phyloP scores from a whole-genome alignment of 108 stramenopile genomes.

The Fistulifera solaris region DNA sequence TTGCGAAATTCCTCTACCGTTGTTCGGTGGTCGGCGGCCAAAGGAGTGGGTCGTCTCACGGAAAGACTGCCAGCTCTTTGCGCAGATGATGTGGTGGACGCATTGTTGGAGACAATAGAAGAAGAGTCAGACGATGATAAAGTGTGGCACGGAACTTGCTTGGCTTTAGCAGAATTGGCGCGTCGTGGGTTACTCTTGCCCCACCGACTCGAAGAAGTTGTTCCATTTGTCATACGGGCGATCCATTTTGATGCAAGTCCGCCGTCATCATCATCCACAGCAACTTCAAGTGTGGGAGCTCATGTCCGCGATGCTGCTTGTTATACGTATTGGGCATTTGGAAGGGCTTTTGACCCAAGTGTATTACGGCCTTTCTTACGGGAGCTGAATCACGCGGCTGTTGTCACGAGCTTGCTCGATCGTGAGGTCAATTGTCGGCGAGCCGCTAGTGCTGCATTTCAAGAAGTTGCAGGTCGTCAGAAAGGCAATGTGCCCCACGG shows the following conservation, averaged over 20 bases:
- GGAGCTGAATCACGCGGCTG: constrained; percentile 60
- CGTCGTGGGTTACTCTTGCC: constrained; percentile 94
- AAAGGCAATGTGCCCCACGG: constrained; percentile 86
- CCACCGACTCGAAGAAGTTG: constrained; percentile 60
- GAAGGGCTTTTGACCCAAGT: constrained; percentile 88
- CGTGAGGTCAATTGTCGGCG: constrained; percentile 96
- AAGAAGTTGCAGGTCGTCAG: constrained; percentile 79
- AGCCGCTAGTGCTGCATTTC: constrained; percentile 98
- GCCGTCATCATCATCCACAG: constrained; percentile 13
- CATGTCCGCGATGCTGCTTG: constrained; percentile 98
- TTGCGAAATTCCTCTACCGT: constrained; percentile 83
- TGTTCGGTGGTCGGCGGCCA: constrained; percentile 98
- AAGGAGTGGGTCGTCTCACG: constrained; percentile 94
- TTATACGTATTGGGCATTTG: constrained; percentile 99
- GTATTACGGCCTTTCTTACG: constrained; percentile 64
- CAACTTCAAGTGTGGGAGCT: constrained; percentile 74
- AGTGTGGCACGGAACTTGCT: constrained; percentile 96
- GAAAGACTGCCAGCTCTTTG: constrained; percentile 81
- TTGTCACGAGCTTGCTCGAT: constrained; percentile 91
- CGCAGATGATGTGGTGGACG: constrained; percentile 95
- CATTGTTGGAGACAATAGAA: constrained; percentile 64
- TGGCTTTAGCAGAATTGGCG: constrained; percentile 92
- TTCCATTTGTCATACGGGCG: constrained; percentile 76
- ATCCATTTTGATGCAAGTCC: constrained; percentile 86
- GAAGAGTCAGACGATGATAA: constrained; percentile 68